phyloP scores from a whole-genome alignment of 345 rosid species.

The Linum lewisii region DNA sequence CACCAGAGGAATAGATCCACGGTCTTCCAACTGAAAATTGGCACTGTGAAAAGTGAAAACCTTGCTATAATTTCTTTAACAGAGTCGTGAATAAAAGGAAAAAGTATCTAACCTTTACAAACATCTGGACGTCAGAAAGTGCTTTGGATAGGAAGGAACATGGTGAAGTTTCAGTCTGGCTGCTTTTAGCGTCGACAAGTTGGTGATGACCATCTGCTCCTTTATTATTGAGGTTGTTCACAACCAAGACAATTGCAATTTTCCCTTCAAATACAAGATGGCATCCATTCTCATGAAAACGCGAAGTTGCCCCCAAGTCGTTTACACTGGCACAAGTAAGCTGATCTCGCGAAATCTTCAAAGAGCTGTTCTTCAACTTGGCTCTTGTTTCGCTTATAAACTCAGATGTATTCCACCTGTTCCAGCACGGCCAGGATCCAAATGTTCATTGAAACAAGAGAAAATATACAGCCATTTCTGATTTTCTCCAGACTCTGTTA shows the following conservation, averaged over 20 bases:
- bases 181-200: constrained; percentile 18
- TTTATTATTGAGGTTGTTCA: constrained; percentile 24
- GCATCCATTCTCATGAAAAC: constrained; percentile 40
- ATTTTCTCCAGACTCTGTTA: background rate
- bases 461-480: background rate
- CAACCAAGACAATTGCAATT: constrained; percentile 45
- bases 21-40: constrained; percentile 51
- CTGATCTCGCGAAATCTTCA: constrained; percentile 32
- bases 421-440: constrained; percentile 14
- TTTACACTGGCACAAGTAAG: constrained; percentile 34
- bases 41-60: background rate
- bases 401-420: constrained; percentile 45
- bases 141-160: constrained; percentile 25
- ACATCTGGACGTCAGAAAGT: constrained; percentile 36
- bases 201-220: constrained; percentile 17
- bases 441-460: background rate
- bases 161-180: constrained; percentile 19
- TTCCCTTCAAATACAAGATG: constrained; percentile 52
- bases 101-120: constrained; percentile 40
- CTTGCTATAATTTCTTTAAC: background rate
- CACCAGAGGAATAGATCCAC: constrained; percentile 50
- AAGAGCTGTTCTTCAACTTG: constrained; percentile 26
- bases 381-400: constrained; percentile 30
- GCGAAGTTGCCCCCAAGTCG: constrained; percentile 25
- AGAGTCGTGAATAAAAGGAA: background rate